Percentiles rank a stretch among this genome's conserved stretches.
Conservation (phyloP, 1,284 basidiomycete genomes). For the Boletus smithii region DNA sequence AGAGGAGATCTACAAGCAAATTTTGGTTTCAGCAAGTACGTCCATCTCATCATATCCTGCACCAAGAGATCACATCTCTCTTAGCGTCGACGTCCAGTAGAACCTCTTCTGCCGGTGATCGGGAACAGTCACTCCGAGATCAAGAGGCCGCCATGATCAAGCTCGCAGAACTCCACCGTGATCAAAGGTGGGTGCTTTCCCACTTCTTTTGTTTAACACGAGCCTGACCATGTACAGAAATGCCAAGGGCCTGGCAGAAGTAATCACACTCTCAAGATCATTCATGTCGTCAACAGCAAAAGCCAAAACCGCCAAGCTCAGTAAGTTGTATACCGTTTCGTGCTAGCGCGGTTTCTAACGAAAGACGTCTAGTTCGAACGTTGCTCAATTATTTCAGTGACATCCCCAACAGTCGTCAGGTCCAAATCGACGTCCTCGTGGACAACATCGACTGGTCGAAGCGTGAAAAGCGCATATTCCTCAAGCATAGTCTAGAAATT, state of each 20-base stretch:
- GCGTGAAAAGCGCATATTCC: conserved; percentile 89
- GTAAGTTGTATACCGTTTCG: conserved; percentile 44
- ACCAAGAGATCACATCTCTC: conserved; percentile 5
- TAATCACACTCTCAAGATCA: conserved; percentile 82
- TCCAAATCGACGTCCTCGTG: conserved; percentile 83
- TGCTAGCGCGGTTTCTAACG: neutral
- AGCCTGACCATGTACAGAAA: conserved; percentile 50
- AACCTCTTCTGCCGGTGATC: conserved; percentile 33
- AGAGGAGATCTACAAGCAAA: conserved; percentile 67
- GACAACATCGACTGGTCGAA: conserved; percentile 96
- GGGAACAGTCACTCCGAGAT: conserved; percentile 65
- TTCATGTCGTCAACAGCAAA: conserved; percentile 97
- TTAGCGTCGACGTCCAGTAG: conserved; percentile 27
- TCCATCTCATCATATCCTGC: conserved; percentile 1
- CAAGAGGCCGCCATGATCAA: conserved; percentile 87
- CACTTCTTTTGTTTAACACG: neutral
- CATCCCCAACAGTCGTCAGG: conserved; percentile 72
- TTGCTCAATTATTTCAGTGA: conserved; percentile 85
- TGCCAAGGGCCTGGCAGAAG: conserved; percentile 79
- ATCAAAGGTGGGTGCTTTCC: conserved; percentile 65
- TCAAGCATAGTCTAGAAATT: conserved; percentile 93
- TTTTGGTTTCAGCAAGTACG: conserved; percentile 45
- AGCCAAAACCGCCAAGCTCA: conserved; percentile 97
- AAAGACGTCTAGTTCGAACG: conserved; percentile 68
- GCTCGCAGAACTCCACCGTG: conserved; percentile 86